Evolutionary conservation across 169 alveolate species (phyloP).

Genomic region (Theileria luwenshuni): DNA sequence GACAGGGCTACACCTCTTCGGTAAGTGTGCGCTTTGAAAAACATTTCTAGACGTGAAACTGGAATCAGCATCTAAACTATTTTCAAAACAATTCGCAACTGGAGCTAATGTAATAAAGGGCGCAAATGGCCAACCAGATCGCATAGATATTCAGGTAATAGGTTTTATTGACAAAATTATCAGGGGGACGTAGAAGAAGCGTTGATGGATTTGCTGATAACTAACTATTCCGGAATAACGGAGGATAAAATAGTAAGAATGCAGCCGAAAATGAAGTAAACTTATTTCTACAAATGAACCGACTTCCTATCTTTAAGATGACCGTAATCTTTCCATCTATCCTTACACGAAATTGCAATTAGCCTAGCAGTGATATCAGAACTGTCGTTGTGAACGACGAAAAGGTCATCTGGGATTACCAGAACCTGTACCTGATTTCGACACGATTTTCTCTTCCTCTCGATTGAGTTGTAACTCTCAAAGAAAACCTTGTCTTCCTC

Average conservation of each 20-base stretch:
- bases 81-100: slow-evolving; percentile 84
- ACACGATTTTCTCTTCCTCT: slow-evolving; percentile 35
- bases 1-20: slow-evolving; percentile 82
- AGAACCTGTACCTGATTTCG: slow-evolving; percentile 43
- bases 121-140: slow-evolving; percentile 75
- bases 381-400: slow-evolving; percentile 58
- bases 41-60: slow-evolving; percentile 72
- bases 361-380: slow-evolving; percentile 29
- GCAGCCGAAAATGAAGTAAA: slow-evolving; percentile 67
- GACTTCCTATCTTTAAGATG: slow-evolving; percentile 3
- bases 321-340: slow-evolving; percentile 48
- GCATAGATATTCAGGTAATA: slow-evolving; percentile 75
- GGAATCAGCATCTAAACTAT: slow-evolving; percentile 83
- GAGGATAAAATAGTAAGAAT: slow-evolving; percentile 67
- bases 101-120: slow-evolving; percentile 88
- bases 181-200: slow-evolving; percentile 80
- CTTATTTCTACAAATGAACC: background rate
- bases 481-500: slow-evolving; percentile 34
- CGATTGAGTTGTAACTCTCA: slow-evolving; percentile 46
- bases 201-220: slow-evolving; percentile 67
- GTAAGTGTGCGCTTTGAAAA: slow-evolving; percentile 21
- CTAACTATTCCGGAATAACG: slow-evolving; percentile 72
- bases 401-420: slow-evolving; percentile 57
- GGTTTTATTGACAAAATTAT: background rate
- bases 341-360: slow-evolving; percentile 37